Percentiles rank a stretch among this genome's conserved stretches.
Conservation (phyloP, 495 filamentous ascomycete genomes). For the Copromyces sp. region DNA sequence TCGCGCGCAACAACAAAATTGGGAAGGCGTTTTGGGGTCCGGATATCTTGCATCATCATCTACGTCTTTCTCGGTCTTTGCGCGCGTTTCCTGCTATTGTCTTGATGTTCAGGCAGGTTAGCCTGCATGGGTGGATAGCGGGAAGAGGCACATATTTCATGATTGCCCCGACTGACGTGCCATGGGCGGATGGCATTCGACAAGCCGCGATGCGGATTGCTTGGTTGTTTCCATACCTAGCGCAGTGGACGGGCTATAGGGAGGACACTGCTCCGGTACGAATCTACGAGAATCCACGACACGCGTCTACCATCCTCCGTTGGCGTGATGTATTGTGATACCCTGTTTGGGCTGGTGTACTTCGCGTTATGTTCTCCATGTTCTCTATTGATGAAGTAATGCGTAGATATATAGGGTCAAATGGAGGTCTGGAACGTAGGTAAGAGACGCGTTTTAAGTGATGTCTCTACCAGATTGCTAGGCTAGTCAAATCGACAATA, state of each 20-base stretch:
- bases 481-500: background rate
- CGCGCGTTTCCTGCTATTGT: slow-evolving; percentile 19
- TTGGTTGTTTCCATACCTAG: slow-evolving; percentile 46
- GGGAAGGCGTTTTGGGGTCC: slow-evolving; percentile 58
- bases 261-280: slow-evolving; percentile 40
- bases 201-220: slow-evolving; percentile 44
- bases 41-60: slow-evolving; percentile 75
- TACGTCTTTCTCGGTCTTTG: slow-evolving; percentile 30
- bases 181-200: slow-evolving; percentile 21
- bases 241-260: slow-evolving; percentile 29
- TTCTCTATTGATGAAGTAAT: background rate
- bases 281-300: slow-evolving; percentile 44
- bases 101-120: slow-evolving; percentile 30
- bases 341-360: background rate
- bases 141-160: slow-evolving; percentile 40
- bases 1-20: slow-evolving; percentile 31
- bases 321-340: slow-evolving; percentile 3
- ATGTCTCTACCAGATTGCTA: background rate
- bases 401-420: background rate
- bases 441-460: background rate
- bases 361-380: background rate
- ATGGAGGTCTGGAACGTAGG: background rate
- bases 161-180: slow-evolving; percentile 26
- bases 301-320: background rate
- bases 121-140: slow-evolving; percentile 44